Percentiles rank a stretch among this genome's conserved stretches.
These are phyloP conservation scores for Pestalotiopsis sp. DNA, from an alignment of 2,329 filamentous ascomycete species.

Conservation along the genomic window DNA sequence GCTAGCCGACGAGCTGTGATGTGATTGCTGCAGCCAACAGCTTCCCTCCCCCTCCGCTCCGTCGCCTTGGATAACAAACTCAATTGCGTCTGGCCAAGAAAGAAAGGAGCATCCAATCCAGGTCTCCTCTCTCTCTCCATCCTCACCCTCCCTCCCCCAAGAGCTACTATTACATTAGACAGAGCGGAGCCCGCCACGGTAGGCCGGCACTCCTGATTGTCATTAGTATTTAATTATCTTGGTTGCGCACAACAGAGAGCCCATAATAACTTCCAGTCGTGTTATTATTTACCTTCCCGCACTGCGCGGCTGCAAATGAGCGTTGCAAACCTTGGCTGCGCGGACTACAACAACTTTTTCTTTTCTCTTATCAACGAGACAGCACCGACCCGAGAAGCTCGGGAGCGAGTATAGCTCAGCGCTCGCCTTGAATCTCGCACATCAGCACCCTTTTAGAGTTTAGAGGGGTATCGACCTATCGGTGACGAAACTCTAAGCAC, in stretches of 20 bases:
- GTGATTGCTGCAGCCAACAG: background rate
- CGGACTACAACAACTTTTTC: background rate
- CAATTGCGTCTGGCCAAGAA: background rate
- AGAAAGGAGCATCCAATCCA: background rate
- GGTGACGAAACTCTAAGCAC: background rate
- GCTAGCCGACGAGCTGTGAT: background rate
- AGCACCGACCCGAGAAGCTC: background rate
- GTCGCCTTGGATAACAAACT: conserved; percentile 4
- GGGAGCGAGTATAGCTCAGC: conserved; percentile 1
- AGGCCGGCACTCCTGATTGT: background rate
- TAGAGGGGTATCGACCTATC: conserved; percentile 2
- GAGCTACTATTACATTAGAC: background rate
- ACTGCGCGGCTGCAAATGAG: background rate
- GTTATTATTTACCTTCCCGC: background rate
- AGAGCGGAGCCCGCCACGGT: background rate
- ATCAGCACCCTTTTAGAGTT: conserved; percentile 3
- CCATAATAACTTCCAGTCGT: background rate
- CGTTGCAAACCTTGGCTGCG: background rate
- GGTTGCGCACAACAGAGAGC: background rate
- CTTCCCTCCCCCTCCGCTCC: conserved; percentile 17
- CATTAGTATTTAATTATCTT: background rate
- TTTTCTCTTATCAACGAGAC: background rate
- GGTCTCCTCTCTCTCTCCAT: background rate
- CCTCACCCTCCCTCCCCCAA: background rate
- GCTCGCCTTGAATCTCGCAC: background rate